phyloP scores from a whole-genome alignment of 352 stramenopile genomes.

The Phytophthora syringae region DNA sequence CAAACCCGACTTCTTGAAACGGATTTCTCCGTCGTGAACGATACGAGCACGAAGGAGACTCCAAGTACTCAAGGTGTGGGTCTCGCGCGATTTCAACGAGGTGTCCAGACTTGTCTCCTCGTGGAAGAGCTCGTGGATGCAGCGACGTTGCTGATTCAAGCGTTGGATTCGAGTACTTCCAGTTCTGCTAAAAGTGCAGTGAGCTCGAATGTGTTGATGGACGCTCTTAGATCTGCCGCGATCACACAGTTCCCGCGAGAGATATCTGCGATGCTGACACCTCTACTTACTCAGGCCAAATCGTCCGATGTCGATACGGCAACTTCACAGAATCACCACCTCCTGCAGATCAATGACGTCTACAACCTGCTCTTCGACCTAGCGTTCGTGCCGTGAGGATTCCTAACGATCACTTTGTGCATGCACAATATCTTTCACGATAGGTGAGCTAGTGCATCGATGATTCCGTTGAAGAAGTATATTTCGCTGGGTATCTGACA shows the following conservation, averaged over 20 bases:
- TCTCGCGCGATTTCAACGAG: constrained; percentile 22
- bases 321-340: background rate
- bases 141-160: constrained; percentile 27
- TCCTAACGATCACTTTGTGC: too few species aligned
- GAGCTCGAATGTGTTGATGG: constrained; percentile 5
- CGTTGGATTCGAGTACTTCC: constrained; percentile 1
- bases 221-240: constrained; percentile 19
- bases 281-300: constrained; percentile 8
- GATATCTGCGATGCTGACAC: constrained; percentile 2
- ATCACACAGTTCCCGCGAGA: constrained; percentile 26
- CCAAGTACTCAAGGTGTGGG: constrained; percentile 7
- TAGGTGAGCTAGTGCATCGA: too few species aligned
- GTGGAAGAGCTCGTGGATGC: constrained; percentile 32
- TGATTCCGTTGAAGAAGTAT: too few species aligned
- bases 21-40: background rate
- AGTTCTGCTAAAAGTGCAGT: background rate
- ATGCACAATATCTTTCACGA: too few species aligned
- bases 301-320: background rate
- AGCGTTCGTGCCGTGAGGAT: constrained; percentile 1
- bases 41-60: constrained; percentile 1
- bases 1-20: constrained; percentile 22
- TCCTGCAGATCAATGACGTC: constrained; percentile 21
- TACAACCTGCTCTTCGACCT: constrained; percentile 25
- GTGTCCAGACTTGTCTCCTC: constrained; percentile 28
- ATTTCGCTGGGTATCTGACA: too few species aligned